phyloP scores from a whole-genome alignment of 2,329 filamentous ascomycete genomes.

The Emericellopsis cladophorae region DNA sequence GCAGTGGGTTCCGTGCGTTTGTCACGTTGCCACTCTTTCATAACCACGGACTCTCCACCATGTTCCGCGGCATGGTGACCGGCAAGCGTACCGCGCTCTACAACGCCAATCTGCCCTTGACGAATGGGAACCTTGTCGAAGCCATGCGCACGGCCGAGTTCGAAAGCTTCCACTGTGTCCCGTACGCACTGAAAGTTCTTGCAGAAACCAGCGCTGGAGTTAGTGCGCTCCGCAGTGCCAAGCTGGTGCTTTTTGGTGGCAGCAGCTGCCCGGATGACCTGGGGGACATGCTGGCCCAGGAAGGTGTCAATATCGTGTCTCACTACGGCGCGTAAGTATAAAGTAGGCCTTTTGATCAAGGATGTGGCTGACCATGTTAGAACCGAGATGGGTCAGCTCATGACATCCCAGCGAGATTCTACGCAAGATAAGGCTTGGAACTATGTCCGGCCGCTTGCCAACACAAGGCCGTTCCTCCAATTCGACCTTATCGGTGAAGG shows the following conservation, averaged over 20 bases:
- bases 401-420: conserved; percentile 42
- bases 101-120: conserved; percentile 42
- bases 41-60: conserved; percentile 42
- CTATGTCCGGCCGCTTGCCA: conserved; percentile 33
- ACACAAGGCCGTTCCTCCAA: conserved; percentile 9
- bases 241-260: conserved; percentile 43
- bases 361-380: too few species aligned
- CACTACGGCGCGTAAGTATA: too few species aligned
- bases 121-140: conserved; percentile 28
- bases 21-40: conserved; percentile 47
- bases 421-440: conserved; percentile 45
- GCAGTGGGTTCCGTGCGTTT: conserved; percentile 30
- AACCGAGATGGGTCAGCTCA: conserved; percentile 48
- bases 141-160: conserved; percentile 22
- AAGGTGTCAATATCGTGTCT: too few species aligned
- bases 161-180: conserved; percentile 47
- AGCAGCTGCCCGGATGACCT: too few species aligned
- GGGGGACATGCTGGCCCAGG: too few species aligned
- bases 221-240: conserved; percentile 26
- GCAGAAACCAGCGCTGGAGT: conserved; percentile 45
- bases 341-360: too few species aligned
- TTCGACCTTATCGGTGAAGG: conserved; percentile 16
- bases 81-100: conserved; percentile 37
- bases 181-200: conserved; percentile 51
- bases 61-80: conserved; percentile 39